Base-by-base conservation (phyloP, 2,329 filamentous ascomycete genomes). In the Colletotrichum sp. region DNA sequence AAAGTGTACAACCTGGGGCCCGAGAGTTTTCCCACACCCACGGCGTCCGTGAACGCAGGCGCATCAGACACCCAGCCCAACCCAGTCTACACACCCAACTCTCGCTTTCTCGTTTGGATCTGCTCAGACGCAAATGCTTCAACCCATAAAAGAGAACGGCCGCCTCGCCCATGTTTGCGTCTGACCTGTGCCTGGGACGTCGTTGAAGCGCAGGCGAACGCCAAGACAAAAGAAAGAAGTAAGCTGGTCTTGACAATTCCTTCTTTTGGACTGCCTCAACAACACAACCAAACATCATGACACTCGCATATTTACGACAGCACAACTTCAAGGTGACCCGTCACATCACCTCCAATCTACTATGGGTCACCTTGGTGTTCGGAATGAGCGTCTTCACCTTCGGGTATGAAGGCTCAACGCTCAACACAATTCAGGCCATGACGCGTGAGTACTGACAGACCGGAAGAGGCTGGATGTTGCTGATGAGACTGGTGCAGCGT, bases 381-480 rank as follows among this genome's bases (percentile, higher is more conserved):
- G 77, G 76, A 52, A 75, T 76, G 56, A 78, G 77, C 43, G 78
- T 79, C 66, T 79, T 79, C 56, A 70, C 78, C 9, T 79, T 78
- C 43, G 78, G 78, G 15, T 79, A 78, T 69, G 77, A 79, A 48
- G 77, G 67, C 9, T 76, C 78, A 30, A 78, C 78, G 24, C 60
- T 79, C 52, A 76, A 75, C 36, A 78, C 78, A 1, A 76, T 76
- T 6, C 78, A 79, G 70, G 78, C 78, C 24, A 79, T 79, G 78
- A 71, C 72, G 3, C 72, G 78, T 79, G 21, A 76, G 78, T 72
- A 38, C 3, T 43, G 6, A 9, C 13, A 10, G 2, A 8, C 13
- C 13, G 34, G n/a, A 38, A 12, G 6, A 18, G 6, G 18, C 8
- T 66, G 2, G 2, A 61, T 3, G 7, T 21, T 26, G 4, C 55